Evolutionary conservation across 176 grass and related monocot genomes (phyloP).

Genomic region (Thalia dealbata): DNA sequence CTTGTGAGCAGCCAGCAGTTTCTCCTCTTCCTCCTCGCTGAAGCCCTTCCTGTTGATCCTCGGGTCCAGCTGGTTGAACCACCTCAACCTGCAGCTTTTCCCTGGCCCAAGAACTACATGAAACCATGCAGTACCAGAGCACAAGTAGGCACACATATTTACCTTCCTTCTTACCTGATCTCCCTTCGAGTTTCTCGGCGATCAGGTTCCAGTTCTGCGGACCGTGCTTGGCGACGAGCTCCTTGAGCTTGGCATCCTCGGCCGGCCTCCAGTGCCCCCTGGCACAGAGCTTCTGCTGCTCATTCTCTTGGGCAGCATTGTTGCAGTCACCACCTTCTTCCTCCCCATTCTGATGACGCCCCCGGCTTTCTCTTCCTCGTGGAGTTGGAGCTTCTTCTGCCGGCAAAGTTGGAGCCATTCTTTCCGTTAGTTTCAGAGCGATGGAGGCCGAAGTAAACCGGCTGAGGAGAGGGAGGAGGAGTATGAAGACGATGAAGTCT

Average conservation of each 20-base stretch:
- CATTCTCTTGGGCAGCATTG: background rate
- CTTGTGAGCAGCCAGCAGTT: constrained; percentile 1
- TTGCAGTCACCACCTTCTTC: background rate
- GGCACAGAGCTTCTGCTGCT: background rate
- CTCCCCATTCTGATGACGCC: background rate
- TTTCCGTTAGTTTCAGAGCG: background rate
- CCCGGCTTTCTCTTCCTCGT: background rate
- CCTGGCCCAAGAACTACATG: constrained; percentile 3
- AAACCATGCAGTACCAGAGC: background rate
- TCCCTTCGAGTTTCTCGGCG: constrained; percentile 3
- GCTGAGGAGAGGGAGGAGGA: background rate
- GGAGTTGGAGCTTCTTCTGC: background rate
- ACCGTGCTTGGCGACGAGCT: background rate
- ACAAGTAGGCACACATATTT: too few relatives aligned
- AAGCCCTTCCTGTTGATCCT: constrained; percentile 12
- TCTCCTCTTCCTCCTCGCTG: constrained; percentile 10
- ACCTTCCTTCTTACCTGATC: constrained; percentile 4
- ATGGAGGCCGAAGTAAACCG: background rate
- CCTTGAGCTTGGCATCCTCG: constrained; percentile 4
- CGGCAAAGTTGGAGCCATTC: background rate
- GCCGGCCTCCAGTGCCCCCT: constrained; percentile 10
- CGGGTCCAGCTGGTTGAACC: constrained; percentile 12
- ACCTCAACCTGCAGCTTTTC: constrained; percentile 6
- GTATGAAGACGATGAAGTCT: background rate
- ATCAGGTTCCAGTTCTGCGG: constrained; percentile 12